Conservation (phyloP, 164 flowering plant genomes). For the Piper longum region DNA sequence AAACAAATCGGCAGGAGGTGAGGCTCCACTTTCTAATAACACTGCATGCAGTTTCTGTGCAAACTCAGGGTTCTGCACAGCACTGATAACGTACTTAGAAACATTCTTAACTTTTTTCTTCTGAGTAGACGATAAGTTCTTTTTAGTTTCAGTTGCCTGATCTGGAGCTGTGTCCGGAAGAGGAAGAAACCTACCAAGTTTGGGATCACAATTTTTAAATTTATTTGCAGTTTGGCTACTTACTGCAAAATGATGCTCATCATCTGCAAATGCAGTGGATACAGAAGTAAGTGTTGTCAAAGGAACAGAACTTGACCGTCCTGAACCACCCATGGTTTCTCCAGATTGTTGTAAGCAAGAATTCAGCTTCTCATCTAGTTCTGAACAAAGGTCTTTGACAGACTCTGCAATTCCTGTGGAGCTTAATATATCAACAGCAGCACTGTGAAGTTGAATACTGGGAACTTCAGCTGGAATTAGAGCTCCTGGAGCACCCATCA, state of each 20-base stretch:
- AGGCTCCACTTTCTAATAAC: slow-evolving; percentile 68
- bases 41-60: slow-evolving; percentile 80
- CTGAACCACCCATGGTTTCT: slow-evolving; percentile 7
- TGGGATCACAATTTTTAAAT: slow-evolving; percentile 24
- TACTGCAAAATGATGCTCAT: slow-evolving; percentile 11
- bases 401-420: slow-evolving; percentile 16
- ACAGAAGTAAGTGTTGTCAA: slow-evolving; percentile 12
- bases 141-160: slow-evolving; percentile 22
- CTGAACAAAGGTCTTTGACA: slow-evolving; percentile 12
- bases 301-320: slow-evolving; percentile 9
- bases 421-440: slow-evolving; percentile 29
- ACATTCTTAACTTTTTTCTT: slow-evolving; percentile 64
- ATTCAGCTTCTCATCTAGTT: slow-evolving; percentile 18
- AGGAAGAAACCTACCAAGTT: slow-evolving; percentile 42
- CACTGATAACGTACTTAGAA: slow-evolving; percentile 66
- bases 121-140: slow-evolving; percentile 42
- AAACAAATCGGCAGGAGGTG: slow-evolving; percentile 65
- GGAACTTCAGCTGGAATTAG: slow-evolving; percentile 89
- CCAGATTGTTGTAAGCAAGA: slow-evolving; percentile 4
- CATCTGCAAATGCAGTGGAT: slow-evolving; percentile 14
- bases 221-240: slow-evolving; percentile 23
- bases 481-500: slow-evolving; percentile 97
- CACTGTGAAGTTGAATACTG: slow-evolving; percentile 33
- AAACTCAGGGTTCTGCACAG: slow-evolving; percentile 77
- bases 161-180: slow-evolving; percentile 19